phyloP scores from a whole-genome alignment of 352 stramenopile genomes.

The Globisporangium heterothallicum region DNA sequence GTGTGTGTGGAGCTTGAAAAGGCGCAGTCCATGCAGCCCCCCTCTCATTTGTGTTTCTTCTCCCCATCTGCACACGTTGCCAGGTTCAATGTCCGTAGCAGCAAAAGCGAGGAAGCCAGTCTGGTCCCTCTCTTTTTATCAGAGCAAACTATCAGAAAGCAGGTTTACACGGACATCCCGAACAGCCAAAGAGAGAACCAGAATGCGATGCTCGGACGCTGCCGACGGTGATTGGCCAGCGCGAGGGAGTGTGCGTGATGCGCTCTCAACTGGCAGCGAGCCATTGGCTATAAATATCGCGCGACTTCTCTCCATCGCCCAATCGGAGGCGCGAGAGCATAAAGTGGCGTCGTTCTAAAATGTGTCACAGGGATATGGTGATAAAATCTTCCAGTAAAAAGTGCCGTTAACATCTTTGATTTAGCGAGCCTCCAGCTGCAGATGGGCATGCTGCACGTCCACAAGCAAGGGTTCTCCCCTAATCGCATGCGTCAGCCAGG shows the following conservation, averaged over 20 bases:
- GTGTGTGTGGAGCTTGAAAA: conserved; percentile 12
- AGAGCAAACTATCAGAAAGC: too few relatives aligned
- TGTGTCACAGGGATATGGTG: not conserved
- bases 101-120: not conserved
- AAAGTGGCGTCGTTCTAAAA: not conserved
- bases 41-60: not conserved
- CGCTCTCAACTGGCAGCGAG: too few relatives aligned
- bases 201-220: too few relatives aligned
- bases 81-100: conserved; percentile 6
- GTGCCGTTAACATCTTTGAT: not conserved
- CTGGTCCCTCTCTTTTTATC: too few relatives aligned
- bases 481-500: not conserved
- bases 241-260: too few relatives aligned
- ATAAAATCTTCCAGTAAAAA: not conserved
- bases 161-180: too few relatives aligned
- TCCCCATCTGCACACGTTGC: not conserved
- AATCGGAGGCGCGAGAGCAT: not conserved
- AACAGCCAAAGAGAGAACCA: too few relatives aligned
- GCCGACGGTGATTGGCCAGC: too few relatives aligned
- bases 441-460: not conserved
- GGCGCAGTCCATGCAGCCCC: conserved; percentile 4
- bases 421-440: not conserved
- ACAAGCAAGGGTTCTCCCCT: not conserved
- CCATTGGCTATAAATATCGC: too few relatives aligned
- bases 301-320: too few relatives aligned